Evolutionary conservation across 2,329 filamentous ascomycete genomes (phyloP), one percentile per base, ranked within the genome.

Genomic region (Hymenoscyphus salicellus): DNA sequence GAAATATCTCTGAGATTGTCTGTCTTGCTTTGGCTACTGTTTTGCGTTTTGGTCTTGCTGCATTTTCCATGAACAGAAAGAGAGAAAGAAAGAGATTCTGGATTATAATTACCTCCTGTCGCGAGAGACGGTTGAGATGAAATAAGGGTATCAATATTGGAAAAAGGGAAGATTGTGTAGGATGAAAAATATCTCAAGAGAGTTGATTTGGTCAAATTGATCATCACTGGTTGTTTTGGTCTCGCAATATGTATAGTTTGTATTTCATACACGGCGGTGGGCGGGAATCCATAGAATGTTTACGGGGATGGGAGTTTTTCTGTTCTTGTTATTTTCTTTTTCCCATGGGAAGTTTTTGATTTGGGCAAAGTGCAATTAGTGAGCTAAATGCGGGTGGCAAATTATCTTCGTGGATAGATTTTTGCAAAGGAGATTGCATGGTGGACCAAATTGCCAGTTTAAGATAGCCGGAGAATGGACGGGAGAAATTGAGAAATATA

Each of bases 31-130:
- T n/a, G 6, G 28, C 20, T 20, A 26, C 17, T 20, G 8, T 52
- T 33, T 28, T 56, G 28, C 14, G 16, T n/a, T n/a, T 33, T 56
- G 28, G 26, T 17, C 5, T 8, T 33, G 14, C 30, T 32, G 17
- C n/a, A 17, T 56, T 33, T 32, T 30, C 46, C 17, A 46, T 5
- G 41, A 46, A 20, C 8, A 23, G 43, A 23, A 11, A 23, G 43
- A 49, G 17, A 23, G 43, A 46, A 8, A 28, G 26, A 17, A 16
- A 30, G 14, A 3, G 52, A 23, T 11, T 20, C 20, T 49, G 60
- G 49, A 23, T 41, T 56, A 61, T 61, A 61, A 60, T 52, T 55
- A 41, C 20, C 28, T 55, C 60, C 59, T 55, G 36, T 17, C 43
- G 46, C n/a, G 23, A 33, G 38, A 38, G 23, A 32, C 10, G n/a